These are phyloP conservation scores for Fusarium papillatum DNA, from an alignment of 2,329 filamentous ascomycete genomes.

Conservation along the genomic window DNA sequence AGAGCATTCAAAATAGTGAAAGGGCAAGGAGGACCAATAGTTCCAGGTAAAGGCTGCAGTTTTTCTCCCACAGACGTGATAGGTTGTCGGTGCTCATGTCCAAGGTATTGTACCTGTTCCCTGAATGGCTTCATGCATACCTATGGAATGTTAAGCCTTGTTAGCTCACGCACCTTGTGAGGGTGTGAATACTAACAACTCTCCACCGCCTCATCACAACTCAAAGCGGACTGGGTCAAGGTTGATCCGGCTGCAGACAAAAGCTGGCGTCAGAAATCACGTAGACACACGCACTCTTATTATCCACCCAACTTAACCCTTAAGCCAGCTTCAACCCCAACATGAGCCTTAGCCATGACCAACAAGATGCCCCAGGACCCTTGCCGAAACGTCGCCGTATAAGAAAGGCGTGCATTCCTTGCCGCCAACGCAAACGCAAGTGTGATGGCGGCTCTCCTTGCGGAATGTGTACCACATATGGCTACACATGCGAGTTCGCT, in stretches of 20 bases:
- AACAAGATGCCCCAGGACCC: not conserved
- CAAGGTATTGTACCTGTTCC: not conserved
- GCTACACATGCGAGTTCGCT: slow-evolving; percentile 37
- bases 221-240: not conserved
- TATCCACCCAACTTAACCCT: not conserved
- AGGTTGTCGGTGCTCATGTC: not conserved
- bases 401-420: slow-evolving; percentile 40
- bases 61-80: not conserved
- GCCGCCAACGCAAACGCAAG: slow-evolving; percentile 42
- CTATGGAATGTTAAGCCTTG: not conserved
- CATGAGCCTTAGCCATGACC: not conserved
- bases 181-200: not conserved
- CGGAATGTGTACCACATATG: slow-evolving; percentile 38
- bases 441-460: slow-evolving; percentile 39
- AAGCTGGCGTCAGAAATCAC: not conserved
- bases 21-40: not conserved
- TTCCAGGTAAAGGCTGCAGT: not conserved
- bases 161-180: not conserved
- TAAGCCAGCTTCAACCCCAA: not conserved
- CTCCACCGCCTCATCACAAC: not conserved
- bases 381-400: slow-evolving; percentile 10
- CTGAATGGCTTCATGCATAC: not conserved
- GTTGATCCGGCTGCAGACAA: not conserved
- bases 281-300: not conserved
- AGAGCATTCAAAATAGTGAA: not conserved